Conservation (phyloP, 768 basidiomycete genomes). For the Lentinula guzmanii region DNA sequence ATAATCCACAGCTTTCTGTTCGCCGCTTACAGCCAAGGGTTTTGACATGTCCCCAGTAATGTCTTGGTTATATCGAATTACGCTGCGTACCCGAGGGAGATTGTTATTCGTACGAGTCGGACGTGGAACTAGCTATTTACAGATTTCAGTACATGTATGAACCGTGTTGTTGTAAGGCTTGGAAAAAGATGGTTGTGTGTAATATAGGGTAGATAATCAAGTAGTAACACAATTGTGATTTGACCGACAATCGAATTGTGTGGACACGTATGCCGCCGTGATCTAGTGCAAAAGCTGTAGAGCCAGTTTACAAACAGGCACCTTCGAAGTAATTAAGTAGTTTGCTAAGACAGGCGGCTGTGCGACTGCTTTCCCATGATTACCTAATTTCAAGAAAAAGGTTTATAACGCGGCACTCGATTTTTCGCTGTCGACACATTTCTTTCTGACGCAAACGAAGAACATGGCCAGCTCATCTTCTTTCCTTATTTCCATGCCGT, state of each 20-base stretch:
- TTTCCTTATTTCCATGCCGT: slow-evolving; percentile 5
- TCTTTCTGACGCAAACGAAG: not conserved
- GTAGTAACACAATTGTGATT: no score
- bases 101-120: not conserved
- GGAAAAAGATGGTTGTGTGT: no score
- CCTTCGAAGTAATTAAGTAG: no score
- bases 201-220: no score
- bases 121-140: not conserved
- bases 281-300: no score
- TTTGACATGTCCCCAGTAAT: not conserved
- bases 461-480: not conserved
- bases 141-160: no score
- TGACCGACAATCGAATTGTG: no score
- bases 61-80: not conserved
- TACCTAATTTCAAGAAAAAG: not conserved
- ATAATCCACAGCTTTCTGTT: not conserved
- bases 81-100: not conserved
- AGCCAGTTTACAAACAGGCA: no score
- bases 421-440: not conserved
- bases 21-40: not conserved
- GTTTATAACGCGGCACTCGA: not conserved
- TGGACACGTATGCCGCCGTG: no score
- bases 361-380: not conserved
- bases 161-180: no score
- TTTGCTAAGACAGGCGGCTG: no score